These are phyloP conservation scores for Priceomyces fermenticarens DNA, from an alignment of 805 yeast species.

Conservation along the genomic window DNA sequence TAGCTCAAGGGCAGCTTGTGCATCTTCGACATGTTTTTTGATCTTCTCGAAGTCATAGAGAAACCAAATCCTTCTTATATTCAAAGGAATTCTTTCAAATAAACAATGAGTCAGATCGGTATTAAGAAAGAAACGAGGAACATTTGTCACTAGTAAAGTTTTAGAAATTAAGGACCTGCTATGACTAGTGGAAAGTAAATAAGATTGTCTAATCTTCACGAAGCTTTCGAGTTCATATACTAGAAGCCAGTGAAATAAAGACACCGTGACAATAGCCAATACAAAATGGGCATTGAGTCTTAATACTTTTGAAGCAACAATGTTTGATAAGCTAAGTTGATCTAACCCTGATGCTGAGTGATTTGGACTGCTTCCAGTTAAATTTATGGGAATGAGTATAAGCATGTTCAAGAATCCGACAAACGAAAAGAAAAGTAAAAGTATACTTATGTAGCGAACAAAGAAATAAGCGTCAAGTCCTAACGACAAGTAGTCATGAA, in stretches of 20 bases:
- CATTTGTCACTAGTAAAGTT: constrained; percentile 42
- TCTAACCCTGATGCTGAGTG: constrained; percentile 55
- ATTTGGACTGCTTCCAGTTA: constrained; percentile 31
- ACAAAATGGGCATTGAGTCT: constrained; percentile 62
- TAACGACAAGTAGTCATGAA: constrained; percentile 43
- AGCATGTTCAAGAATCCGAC: constrained; percentile 56
- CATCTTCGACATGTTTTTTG: constrained; percentile 16
- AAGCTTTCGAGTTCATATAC: constrained; percentile 53
- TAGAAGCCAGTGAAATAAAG: constrained; percentile 55
- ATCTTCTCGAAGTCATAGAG: constrained; percentile 32
- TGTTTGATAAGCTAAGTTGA: constrained; percentile 65
- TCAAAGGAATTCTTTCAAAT: constrained; percentile 49
- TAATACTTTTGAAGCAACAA: constrained; percentile 49
- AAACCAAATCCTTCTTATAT: constrained; percentile 59
- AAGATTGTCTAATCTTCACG: constrained; percentile 46
- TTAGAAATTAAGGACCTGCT: constrained; percentile 22
- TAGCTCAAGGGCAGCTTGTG: constrained; percentile 21
- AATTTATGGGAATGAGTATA: constrained; percentile 63
- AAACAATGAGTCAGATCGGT: constrained; percentile 19
- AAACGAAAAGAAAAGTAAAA: constrained; percentile 49
- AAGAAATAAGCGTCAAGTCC: constrained; percentile 80
- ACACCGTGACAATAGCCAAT: constrained; percentile 52
- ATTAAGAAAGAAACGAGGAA: constrained; percentile 36
- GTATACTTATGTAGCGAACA: constrained; percentile 54
- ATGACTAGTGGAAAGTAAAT: constrained; percentile 28